Conservation (phyloP, 305 asterid genomes). For the Fraxinus nigra region DNA sequence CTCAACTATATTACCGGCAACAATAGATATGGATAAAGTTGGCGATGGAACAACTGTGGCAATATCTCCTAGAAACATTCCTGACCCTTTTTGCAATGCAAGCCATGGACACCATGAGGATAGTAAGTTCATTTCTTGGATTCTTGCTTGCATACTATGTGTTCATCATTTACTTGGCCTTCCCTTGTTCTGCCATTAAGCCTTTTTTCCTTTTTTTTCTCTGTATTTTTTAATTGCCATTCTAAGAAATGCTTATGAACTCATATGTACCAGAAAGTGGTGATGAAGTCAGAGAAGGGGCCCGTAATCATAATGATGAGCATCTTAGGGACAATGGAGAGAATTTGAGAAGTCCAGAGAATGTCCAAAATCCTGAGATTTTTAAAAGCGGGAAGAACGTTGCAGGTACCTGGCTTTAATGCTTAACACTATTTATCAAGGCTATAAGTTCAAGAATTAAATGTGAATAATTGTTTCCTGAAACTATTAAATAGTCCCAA, state of each 20-base stretch:
- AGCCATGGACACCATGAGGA: constrained; percentile 18
- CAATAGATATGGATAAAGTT: constrained; percentile 17
- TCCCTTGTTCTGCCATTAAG: background rate
- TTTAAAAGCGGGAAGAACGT: constrained; percentile 31
- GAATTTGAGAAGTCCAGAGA: constrained; percentile 22
- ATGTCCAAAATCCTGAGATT: constrained; percentile 20
- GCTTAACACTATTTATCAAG: background rate
- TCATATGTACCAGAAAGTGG: constrained; percentile 33
- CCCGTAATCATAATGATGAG: constrained; percentile 21
- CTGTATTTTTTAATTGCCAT: background rate
- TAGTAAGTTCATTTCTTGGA: constrained; percentile 11
- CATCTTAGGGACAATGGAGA: constrained; percentile 19
- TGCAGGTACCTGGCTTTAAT: constrained; percentile 36
- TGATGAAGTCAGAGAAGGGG: constrained; percentile 26
- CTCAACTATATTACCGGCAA: constrained; percentile 17
- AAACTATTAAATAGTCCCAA: background rate
- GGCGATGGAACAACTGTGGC: constrained; percentile 6
- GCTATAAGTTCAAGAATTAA: background rate
- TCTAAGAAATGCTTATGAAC: constrained; percentile 12
- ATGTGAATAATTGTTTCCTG: background rate
- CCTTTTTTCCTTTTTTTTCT: background rate
- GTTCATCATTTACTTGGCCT: background rate
- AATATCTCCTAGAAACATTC: constrained; percentile 16
- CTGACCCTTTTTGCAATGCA: constrained; percentile 16
- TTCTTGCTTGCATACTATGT: background rate